Evolutionary conservation across 768 basidiomycete genomes (phyloP), one percentile per base, ranked within the genome.

Genomic region (Pisolithus marmoratus): DNA sequence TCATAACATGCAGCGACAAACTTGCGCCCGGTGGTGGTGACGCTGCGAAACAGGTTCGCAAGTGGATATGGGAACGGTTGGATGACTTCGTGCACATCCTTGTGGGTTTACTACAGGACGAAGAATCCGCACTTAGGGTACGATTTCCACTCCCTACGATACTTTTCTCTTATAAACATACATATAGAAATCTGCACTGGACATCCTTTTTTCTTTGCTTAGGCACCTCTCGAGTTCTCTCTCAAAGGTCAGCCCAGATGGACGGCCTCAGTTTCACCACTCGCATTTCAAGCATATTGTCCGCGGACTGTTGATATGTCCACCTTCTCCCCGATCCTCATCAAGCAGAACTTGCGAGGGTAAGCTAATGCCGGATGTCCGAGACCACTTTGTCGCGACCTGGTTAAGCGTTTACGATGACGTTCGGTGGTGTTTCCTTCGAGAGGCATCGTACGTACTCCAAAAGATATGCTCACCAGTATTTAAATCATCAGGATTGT

Each of bases 361-460:
- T 2, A 64, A 69, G 34, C 68, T 84, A 17, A 79, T 84, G 50
- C 49, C 73, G 4, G 85, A 87, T 51, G 81, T 90, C 3, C 70
- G 83, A 23, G 71, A 81, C 40, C 67, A 75, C 11, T 90, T 92
- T 60, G 71, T 83, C 49, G 77, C 79, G 43, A 83, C 78, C 12
- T 94, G 86, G 84, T 77, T 90, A 58, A 83, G 81, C 56, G 80
- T 87, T 12, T 63, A 88, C 63, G 87, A 91, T 60, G 92, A 95
- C 60, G 72, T 94, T 29, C 80, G 92, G 52, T 94, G 88, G 88
- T 90, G 87, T 72, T 93, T 92, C 72, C 76, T 95, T 29, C 79
- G 86, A 40, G 88, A 93, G 61, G 75, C 87, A 50, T 79, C 75
- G 90, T 87, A 66, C 53, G 79, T 31, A 19, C 22, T 49, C n/a